A percentile compares a stretch with the other conserved stretches of the same genome.
phyloP scores from a whole-genome alignment of 176 grass and related monocot genomes.

The Oryza officinalis region DNA sequence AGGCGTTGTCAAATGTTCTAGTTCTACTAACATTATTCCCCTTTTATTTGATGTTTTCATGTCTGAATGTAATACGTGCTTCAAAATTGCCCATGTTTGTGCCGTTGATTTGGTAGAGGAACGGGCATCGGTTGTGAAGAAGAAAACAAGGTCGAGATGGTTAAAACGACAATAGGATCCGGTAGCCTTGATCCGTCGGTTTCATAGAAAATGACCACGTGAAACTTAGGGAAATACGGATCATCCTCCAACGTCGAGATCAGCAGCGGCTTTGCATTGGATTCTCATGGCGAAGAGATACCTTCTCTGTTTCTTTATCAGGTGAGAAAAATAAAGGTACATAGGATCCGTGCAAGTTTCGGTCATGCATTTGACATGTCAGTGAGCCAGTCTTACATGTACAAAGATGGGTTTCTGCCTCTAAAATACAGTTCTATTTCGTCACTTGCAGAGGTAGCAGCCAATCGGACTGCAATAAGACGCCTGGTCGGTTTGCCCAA shows the following conservation, averaged over 20 bases:
- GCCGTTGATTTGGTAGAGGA: neutral
- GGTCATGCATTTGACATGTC: conserved; percentile 1
- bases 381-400: neutral
- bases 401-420: neutral
- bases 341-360: conserved; percentile 48
- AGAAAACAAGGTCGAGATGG: neutral
- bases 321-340: neutral
- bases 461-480: neutral
- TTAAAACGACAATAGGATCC: neutral
- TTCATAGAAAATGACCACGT: conserved; percentile 32
- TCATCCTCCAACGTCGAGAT: conserved; percentile 44
- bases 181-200: neutral
- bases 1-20: neutral
- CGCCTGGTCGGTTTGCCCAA: neutral
- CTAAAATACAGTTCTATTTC: neutral
- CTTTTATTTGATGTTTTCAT: neutral
- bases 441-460: neutral
- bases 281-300: conserved; percentile 1
- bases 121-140: neutral
- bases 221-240: conserved; percentile 6
- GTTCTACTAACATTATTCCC: neutral
- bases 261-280: conserved; percentile 18
- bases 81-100: neutral
- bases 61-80: neutral
- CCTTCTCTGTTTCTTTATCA: neutral